These are phyloP conservation scores for Populus simonii DNA, from an alignment of 345 rosid species.

Conservation along the genomic window DNA sequence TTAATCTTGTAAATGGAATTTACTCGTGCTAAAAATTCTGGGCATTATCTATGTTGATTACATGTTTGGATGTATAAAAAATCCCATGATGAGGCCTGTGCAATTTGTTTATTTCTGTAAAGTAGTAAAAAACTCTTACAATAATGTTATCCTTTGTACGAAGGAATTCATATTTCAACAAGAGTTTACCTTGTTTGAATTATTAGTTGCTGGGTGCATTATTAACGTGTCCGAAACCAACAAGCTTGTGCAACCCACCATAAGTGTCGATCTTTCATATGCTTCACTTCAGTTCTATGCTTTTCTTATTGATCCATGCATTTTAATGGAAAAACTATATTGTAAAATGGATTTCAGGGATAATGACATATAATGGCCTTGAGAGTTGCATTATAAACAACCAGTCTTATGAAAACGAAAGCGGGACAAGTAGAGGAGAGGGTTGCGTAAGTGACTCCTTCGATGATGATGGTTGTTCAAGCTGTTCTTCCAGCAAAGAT, in stretches of 20 bases:
- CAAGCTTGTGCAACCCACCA: not conserved
- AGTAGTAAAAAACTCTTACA: not conserved
- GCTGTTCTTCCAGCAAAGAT: constrained; percentile 96
- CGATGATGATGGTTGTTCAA: constrained; percentile 67
- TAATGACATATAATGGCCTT: constrained; percentile 80
- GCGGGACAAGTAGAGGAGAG: constrained; percentile 78
- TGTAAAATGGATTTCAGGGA: constrained; percentile 41
- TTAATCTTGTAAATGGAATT: not conserved
- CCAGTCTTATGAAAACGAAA: constrained; percentile 77
- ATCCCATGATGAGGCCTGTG: not conserved
- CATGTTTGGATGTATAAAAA: not conserved
- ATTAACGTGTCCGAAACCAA: not conserved
- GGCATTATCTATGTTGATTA: not conserved
- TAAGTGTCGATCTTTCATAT: not conserved
- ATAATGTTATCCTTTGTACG: not conserved
- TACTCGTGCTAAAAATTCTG: not conserved
- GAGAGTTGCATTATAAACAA: constrained; percentile 77
- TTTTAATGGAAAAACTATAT: not conserved
- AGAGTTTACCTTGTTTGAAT: not conserved
- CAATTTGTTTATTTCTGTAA: not conserved
- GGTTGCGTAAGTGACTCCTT: constrained; percentile 70
- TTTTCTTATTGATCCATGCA: not conserved
- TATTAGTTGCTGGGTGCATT: not conserved
- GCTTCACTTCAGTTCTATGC: not conserved
- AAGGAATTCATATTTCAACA: not conserved